These are phyloP conservation scores for Acacia acuminata DNA, from an alignment of 306 rosid species.

Conservation along the genomic window DNA sequence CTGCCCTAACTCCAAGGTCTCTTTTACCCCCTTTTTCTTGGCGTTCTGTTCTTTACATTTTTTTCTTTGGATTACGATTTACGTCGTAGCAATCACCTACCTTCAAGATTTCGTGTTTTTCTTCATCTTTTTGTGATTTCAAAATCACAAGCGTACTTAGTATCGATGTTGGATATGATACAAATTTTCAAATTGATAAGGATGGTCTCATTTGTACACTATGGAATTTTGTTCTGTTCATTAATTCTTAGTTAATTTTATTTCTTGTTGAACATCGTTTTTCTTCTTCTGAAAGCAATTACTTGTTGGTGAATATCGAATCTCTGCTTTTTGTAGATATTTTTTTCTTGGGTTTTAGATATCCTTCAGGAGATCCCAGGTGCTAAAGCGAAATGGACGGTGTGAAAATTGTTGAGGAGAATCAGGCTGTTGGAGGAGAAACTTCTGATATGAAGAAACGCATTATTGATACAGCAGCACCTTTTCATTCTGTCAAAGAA, in stretches of 20 bases:
- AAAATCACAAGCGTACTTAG: background rate
- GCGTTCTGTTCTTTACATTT: background rate
- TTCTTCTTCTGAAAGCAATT: background rate
- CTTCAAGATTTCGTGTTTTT: background rate
- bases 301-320: background rate
- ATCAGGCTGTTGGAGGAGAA: background rate
- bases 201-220: background rate
- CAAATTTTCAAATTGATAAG: background rate
- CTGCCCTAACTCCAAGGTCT: background rate
- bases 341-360: background rate
- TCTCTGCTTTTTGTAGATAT: background rate
- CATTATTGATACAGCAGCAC: constrained; percentile 58
- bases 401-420: background rate
- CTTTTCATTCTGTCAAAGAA: constrained; percentile 51
- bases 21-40: background rate
- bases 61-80: background rate
- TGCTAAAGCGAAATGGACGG: constrained; percentile 2
- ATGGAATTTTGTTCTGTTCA: background rate
- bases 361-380: background rate
- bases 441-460: constrained; percentile 36
- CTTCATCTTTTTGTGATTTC: too few relatives aligned
- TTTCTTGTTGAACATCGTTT: background rate
- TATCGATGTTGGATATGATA: background rate
- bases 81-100: background rate
- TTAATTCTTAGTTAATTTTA: background rate